A percentile compares a stretch with the other conserved stretches of the same genome.
Evolutionary conservation across 2,329 filamentous ascomycete species (phyloP).

Genomic region (Ceratocystis albifundus): DNA sequence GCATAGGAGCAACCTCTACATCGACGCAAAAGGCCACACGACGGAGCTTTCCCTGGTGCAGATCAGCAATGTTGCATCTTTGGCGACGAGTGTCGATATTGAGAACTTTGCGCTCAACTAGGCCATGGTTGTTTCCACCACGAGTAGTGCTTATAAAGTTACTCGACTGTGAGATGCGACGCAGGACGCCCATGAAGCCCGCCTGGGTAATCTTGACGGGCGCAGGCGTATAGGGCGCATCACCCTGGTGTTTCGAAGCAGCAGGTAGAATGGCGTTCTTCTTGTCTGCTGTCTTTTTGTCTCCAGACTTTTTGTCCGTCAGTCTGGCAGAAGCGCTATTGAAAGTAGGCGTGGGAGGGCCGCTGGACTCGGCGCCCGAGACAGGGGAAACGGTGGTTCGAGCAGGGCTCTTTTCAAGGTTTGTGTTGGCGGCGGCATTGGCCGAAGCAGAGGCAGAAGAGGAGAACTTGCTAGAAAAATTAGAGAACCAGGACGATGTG

Average conservation of each 20-base stretch:
- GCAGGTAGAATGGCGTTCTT: conserved; percentile 51
- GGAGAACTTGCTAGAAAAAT: conserved; percentile 84
- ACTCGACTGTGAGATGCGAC: conserved; percentile 63
- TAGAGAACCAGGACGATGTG: conserved; percentile 85
- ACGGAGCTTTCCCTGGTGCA: conserved; percentile 69
- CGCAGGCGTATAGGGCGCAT: conserved; percentile 59
- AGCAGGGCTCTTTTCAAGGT: neutral
- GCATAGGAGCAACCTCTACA: conserved; percentile 86
- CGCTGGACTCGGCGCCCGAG: neutral
- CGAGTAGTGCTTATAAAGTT: conserved; percentile 37
- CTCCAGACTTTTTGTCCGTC: neutral
- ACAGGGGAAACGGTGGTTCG: neutral
- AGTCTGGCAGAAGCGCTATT: conserved; percentile 29
- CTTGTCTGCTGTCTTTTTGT: conserved; percentile 25
- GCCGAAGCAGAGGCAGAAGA: conserved; percentile 33
- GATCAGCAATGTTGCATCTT: conserved; percentile 64
- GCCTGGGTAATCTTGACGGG: conserved; percentile 57
- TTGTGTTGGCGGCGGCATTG: conserved; percentile 27
- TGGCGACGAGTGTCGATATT: conserved; percentile 75
- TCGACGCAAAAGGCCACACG: conserved; percentile 94
- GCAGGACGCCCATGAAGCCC: conserved; percentile 69
- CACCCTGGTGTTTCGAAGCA: conserved; percentile 44
- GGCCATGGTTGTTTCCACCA: conserved; percentile 44
- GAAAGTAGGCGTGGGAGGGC: conserved; percentile 24
- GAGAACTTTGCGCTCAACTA: conserved; percentile 69